phyloP scores from a whole-genome alignment of 768 basidiomycete species.

The Daedaleopsis sinensis region DNA sequence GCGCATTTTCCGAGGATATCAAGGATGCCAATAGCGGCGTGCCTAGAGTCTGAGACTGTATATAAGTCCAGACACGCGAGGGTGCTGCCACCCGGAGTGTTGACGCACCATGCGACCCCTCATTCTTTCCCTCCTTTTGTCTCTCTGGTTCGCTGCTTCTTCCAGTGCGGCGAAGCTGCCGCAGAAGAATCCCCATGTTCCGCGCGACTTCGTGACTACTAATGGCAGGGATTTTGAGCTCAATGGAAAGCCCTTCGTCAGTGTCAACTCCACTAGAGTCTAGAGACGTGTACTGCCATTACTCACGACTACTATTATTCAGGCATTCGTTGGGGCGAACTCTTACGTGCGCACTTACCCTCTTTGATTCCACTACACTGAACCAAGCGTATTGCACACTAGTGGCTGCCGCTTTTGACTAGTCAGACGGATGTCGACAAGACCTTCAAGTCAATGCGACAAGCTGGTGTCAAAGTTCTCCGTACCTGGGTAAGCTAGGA shows the following conservation, averaged over 20 bases:
- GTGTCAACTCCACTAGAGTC: slow-evolving; percentile 18
- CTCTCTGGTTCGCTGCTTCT: background rate
- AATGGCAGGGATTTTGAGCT: slow-evolving; percentile 34
- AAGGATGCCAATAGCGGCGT: background rate
- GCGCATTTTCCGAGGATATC: background rate
- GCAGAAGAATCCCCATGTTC: slow-evolving; percentile 12
- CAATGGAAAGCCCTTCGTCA: slow-evolving; percentile 54
- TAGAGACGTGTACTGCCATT: background rate
- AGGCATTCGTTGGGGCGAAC: slow-evolving; percentile 57
- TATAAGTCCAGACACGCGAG: too few relatives aligned
- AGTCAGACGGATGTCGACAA: slow-evolving; percentile 48
- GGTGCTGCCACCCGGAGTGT: background rate
- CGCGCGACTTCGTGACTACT: slow-evolving; percentile 30
- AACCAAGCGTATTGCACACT: background rate
- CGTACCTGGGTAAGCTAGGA: slow-evolving; percentile 51
- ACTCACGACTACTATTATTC: background rate
- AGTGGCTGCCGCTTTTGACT: slow-evolving; percentile 62
- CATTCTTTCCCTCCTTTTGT: background rate
- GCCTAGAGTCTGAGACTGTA: background rate
- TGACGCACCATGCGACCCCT: slow-evolving; percentile 1
- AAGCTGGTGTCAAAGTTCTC: slow-evolving; percentile 52
- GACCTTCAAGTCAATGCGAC: slow-evolving; percentile 52
- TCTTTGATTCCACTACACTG: background rate
- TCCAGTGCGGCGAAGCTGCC: background rate
- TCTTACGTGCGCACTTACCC: slow-evolving; percentile 45